Evolutionary conservation across 345 rosid genomes (phyloP).

Genomic region (Brassica rapa): DNA sequence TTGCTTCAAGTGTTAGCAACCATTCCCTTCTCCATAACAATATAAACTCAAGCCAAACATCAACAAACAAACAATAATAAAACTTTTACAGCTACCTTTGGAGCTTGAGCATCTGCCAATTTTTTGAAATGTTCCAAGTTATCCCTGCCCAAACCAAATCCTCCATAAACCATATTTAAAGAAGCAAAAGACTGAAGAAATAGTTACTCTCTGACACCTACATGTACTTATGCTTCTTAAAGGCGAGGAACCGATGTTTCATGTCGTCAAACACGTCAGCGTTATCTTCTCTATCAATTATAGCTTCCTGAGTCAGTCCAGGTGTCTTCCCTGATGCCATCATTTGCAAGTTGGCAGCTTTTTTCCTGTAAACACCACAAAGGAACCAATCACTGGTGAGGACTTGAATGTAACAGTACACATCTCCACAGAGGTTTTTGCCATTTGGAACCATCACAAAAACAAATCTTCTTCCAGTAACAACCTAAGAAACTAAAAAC

Average conservation of each 20-base stretch:
- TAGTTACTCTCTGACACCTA: constrained; percentile 37
- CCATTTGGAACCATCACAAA: background rate
- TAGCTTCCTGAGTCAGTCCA: constrained; percentile 37
- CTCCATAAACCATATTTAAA: background rate
- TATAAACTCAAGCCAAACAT: background rate
- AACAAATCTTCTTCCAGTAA: background rate
- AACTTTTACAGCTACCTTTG: constrained; percentile 55
- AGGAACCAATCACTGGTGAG: background rate
- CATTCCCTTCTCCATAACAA: constrained; percentile 17
- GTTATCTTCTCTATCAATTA: constrained; percentile 32
- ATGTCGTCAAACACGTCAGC: constrained; percentile 60
- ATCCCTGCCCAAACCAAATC: constrained; percentile 43
- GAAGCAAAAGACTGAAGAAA: constrained; percentile 23
- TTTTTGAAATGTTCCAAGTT: constrained; percentile 65
- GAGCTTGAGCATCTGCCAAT: constrained; percentile 77
- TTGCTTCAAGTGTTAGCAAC: constrained; percentile 43
- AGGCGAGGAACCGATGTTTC: constrained; percentile 70
- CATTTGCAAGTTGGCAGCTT: constrained; percentile 26
- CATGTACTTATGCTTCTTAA: constrained; percentile 76
- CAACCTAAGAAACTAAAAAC: background rate
- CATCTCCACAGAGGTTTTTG: background rate
- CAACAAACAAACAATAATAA: background rate
- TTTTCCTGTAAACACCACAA: constrained; percentile 29
- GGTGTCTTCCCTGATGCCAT: constrained; percentile 37
- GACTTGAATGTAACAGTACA: background rate